These are phyloP conservation scores for Alternaria triticina DNA, from an alignment of 2,329 filamentous ascomycete genomes.

Conservation along the genomic window DNA sequence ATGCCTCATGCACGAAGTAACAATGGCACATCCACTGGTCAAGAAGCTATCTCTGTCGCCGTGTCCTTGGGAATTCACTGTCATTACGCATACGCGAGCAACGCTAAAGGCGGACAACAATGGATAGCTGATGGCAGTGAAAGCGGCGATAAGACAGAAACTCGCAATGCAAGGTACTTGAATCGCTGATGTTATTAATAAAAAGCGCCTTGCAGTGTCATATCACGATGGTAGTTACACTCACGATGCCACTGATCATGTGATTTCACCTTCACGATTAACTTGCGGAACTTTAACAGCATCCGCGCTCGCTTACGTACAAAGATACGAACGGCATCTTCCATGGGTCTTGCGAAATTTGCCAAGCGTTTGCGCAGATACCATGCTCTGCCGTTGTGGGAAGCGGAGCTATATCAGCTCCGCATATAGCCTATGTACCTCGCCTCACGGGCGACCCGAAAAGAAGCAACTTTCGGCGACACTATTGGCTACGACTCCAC, in stretches of 20 bases:
- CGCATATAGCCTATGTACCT: constrained; percentile 20
- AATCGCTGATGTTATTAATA: not conserved
- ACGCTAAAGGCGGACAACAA: not conserved
- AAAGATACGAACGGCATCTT: not conserved
- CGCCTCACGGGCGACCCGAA: constrained; percentile 13
- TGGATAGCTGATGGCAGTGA: not conserved
- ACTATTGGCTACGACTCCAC: constrained; percentile 13
- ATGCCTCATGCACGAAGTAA: not conserved
- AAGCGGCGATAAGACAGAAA: not conserved
- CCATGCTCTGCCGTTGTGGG: constrained; percentile 1
- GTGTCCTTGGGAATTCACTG: not conserved
- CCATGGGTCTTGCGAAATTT: not conserved
- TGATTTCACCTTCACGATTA: not conserved
- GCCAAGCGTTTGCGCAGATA: not conserved
- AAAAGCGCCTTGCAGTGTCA: not conserved
- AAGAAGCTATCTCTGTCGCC: not conserved
- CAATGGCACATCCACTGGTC: not conserved
- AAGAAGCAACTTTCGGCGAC: constrained; percentile 1
- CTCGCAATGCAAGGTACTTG: not conserved
- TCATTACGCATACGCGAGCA: not conserved
- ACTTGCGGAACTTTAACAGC: not conserved
- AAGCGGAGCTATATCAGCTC: constrained; percentile 19
- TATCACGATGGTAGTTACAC: not conserved
- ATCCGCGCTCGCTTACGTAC: not conserved
- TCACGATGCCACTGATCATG: not conserved